Conservation (phyloP, 1,284 basidiomycete species). For the Sparassis latifolia region DNA sequence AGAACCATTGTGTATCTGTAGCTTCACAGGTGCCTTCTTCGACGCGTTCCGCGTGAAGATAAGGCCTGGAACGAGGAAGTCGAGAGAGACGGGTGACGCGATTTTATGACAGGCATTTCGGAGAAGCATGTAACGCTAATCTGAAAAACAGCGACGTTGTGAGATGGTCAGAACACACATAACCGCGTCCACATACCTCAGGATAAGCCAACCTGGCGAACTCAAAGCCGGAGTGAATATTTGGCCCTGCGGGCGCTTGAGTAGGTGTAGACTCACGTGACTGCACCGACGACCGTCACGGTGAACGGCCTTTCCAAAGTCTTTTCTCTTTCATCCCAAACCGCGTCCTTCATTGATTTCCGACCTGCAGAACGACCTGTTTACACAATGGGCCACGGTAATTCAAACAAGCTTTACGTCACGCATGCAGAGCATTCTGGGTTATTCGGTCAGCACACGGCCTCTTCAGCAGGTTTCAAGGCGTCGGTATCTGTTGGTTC, state of each 20-base stretch:
- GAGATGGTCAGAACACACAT: too few species aligned
- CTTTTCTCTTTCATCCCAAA: too few species aligned
- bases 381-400: slow-evolving; percentile 70
- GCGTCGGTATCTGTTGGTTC: slow-evolving; percentile 36
- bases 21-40: background rate
- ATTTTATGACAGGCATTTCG: slow-evolving; percentile 13
- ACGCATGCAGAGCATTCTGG: slow-evolving; percentile 82
- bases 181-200: background rate
- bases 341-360: background rate
- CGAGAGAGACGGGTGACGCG: slow-evolving; percentile 15
- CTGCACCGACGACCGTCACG: background rate
- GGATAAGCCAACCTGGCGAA: too few species aligned
- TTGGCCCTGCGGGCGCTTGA: background rate
- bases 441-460: slow-evolving; percentile 69
- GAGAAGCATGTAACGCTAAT: slow-evolving; percentile 9
- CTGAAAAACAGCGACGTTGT: too few species aligned
- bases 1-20: too few species aligned
- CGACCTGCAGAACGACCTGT: background rate
- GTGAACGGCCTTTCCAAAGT: too few species aligned
- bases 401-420: slow-evolving; percentile 80
- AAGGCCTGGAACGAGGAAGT: slow-evolving; percentile 21
- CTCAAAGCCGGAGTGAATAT: background rate
- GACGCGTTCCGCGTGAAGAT: background rate
- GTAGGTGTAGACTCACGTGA: background rate
- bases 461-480: slow-evolving; percentile 66